Evolutionary conservation across 768 basidiomycete species (phyloP).

Genomic region (Suillus paluster): DNA sequence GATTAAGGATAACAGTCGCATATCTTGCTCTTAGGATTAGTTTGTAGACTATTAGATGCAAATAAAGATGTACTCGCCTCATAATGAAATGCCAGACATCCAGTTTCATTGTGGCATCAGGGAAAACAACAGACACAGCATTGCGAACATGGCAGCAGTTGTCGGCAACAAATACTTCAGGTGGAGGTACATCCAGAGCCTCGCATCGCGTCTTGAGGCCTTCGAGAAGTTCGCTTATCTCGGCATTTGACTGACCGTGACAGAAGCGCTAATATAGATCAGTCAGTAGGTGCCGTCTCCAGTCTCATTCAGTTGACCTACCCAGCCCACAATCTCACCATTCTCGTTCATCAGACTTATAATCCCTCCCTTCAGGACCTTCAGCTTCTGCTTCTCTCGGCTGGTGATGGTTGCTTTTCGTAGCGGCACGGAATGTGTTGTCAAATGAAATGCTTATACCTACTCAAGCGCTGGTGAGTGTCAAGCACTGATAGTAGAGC

Average conservation of each 20-base stretch:
- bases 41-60: no score
- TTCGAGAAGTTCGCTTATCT: constrained; percentile 19
- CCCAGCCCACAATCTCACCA: constrained; percentile 20
- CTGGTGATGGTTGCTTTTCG: constrained; percentile 14
- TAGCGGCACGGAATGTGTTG: constrained; percentile 19
- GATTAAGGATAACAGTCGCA: no score
- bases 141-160: constrained; percentile 26
- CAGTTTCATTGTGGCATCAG: constrained; percentile 1
- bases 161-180: constrained; percentile 19
- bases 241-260: constrained; percentile 17
- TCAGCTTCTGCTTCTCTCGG: not conserved
- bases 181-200: constrained; percentile 12
- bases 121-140: constrained; percentile 12
- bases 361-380: constrained; percentile 17
- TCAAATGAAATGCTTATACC: constrained; percentile 15
- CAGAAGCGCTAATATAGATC: constrained; percentile 14
- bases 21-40: no score
- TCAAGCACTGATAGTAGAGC: not conserved
- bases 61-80: constrained; percentile 16
- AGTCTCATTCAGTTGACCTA: no score
- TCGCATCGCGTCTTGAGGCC: constrained; percentile 16
- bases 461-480: no score
- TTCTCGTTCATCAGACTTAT: constrained; percentile 20
- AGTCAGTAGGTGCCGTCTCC: not conserved
- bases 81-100: constrained; percentile 27